Evolutionary conservation across 2,329 filamentous ascomycete genomes (phyloP).

Genomic region (Xylaria sp.): DNA sequence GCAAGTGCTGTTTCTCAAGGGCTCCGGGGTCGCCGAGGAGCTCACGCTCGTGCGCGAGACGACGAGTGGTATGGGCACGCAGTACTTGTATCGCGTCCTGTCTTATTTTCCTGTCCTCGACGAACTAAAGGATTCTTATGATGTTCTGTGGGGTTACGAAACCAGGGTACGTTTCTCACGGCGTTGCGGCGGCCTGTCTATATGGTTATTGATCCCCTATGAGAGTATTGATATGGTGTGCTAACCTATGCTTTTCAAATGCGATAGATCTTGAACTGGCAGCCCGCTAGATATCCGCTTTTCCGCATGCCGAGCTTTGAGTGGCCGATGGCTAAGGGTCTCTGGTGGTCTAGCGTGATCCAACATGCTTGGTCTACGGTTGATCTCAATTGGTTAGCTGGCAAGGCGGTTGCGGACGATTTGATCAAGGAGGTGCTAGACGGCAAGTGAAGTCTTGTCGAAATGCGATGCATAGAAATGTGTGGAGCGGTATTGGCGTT

Average conservation of each 20-base stretch:
- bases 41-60: constrained; percentile 3
- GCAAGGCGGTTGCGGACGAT: constrained; percentile 1
- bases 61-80: background rate
- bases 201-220: background rate
- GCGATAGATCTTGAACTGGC: background rate
- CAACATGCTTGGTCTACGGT: constrained; percentile 11
- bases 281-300: background rate
- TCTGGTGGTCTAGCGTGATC: constrained; percentile 3
- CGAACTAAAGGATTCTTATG: background rate
- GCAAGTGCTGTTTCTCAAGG: constrained; percentile 1
- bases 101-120: background rate
- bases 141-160: background rate
- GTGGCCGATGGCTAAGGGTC: background rate
- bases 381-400: constrained; percentile 12
- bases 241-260: background rate
- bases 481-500: background rate
- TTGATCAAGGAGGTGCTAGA: constrained; percentile 1
- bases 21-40: background rate
- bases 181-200: background rate
- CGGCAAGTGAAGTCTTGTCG: background rate
- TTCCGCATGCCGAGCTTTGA: background rate
- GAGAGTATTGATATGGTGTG: too few species aligned
- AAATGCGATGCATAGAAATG: background rate
- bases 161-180: background rate
- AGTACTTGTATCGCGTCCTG: constrained; percentile 10